These are phyloP conservation scores for Endoconidiophora polonica DNA, from an alignment of 2,329 filamentous ascomycete species.

Conservation along the genomic window DNA sequence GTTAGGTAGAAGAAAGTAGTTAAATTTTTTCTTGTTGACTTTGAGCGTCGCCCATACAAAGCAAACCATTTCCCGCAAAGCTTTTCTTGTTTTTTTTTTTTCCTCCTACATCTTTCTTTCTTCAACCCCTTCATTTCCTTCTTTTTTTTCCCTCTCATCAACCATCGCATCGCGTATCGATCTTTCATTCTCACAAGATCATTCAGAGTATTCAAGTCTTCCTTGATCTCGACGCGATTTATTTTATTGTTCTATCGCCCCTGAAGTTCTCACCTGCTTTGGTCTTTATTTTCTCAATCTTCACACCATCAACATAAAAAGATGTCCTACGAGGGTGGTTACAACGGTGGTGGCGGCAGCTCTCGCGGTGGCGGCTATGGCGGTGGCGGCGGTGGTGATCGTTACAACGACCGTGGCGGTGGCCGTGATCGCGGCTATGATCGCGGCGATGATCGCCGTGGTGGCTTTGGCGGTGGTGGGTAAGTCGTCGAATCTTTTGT, in stretches of 20 bases:
- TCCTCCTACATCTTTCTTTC: too few relatives aligned
- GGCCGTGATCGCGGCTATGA: constrained; percentile 21
- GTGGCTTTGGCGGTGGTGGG: constrained; percentile 20
- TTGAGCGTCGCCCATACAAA: too few relatives aligned
- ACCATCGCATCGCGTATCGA: constrained; percentile 5
- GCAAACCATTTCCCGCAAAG: too few relatives aligned
- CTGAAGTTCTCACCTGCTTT: neutral
- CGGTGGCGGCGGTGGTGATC: constrained; percentile 19
- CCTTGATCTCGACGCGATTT: constrained; percentile 7
- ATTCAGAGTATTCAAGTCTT: constrained; percentile 5
- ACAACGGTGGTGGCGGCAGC: constrained; percentile 20
- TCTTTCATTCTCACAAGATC: neutral
- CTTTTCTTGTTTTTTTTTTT: too few relatives aligned
- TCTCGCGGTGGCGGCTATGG: constrained; percentile 18
- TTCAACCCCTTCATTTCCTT: neutral
- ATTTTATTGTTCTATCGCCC: neutral
- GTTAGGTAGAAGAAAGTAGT: too few relatives aligned
- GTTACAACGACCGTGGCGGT: constrained; percentile 24
- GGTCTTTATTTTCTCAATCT: neutral
- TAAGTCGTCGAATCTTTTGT: constrained; percentile 18
- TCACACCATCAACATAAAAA: neutral
- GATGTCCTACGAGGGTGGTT: constrained; percentile 28
- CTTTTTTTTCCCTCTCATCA: constrained; percentile 2
- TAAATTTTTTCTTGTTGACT: too few relatives aligned
- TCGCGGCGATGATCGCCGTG: constrained; percentile 25